A percentile compares a stretch with the other conserved stretches of the same genome.
Evolutionary conservation across 257 asterid species (phyloP).

Genomic region (Nicotiana sylvestris): DNA sequence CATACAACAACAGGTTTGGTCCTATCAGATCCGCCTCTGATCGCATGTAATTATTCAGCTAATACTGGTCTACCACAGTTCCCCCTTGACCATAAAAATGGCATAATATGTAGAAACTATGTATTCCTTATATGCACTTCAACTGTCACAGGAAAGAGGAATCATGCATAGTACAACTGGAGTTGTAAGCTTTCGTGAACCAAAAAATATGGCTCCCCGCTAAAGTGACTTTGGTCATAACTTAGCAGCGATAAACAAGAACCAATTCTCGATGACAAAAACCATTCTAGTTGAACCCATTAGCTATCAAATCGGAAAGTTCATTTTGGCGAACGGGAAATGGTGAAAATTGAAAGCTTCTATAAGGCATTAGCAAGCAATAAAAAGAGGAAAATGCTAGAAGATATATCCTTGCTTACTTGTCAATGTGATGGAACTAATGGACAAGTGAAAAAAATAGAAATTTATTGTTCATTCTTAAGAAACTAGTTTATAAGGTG

Average conservation of each 20-base stretch:
- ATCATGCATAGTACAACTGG: not conserved
- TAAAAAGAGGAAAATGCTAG: not conserved
- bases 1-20: too few species aligned
- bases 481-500: not conserved
- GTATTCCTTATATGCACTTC: not conserved
- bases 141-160: not conserved
- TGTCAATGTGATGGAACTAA: not conserved
- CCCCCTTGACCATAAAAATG: not conserved
- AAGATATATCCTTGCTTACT: not conserved
- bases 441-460: not conserved
- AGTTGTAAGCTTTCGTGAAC: not conserved
- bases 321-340: not conserved
- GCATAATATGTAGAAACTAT: not conserved
- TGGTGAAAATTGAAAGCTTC: not conserved
- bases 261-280: not conserved
- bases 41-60: not conserved
- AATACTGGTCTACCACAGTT: not conserved
- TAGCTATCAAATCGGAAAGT: not conserved
- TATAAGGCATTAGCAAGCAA: not conserved
- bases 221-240: not conserved
- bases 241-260: not conserved
- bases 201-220: not conserved
- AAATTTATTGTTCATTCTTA: not conserved
- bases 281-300: not conserved
- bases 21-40: too few species aligned